These are phyloP conservation scores for Boletales sp. DNA, from an alignment of 768 basidiomycete genomes.

Conservation along the genomic window DNA sequence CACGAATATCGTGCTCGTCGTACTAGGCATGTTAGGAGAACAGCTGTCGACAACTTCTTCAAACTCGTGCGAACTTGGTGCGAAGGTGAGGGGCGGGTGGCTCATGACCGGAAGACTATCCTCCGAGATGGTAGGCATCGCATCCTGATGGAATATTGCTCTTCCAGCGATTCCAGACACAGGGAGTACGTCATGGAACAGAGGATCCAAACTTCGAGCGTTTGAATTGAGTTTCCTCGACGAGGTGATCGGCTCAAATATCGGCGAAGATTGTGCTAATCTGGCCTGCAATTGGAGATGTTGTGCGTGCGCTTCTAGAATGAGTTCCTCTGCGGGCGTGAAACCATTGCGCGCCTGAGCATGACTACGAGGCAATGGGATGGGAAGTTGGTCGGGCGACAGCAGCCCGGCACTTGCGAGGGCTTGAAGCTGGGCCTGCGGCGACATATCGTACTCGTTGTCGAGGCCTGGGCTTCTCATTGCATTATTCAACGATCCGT, in stretches of 20 bases:
- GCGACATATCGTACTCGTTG: constrained; percentile 15
- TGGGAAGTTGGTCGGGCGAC: constrained; percentile 8
- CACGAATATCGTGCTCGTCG: constrained; percentile 4
- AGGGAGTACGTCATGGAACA: neutral
- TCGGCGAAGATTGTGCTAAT: constrained; percentile 4
- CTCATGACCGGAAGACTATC: constrained; percentile 33
- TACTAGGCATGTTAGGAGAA: neutral
- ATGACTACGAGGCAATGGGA: constrained; percentile 20
- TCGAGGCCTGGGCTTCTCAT: constrained; percentile 13
- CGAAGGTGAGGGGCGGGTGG: constrained; percentile 5
- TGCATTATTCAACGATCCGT: constrained; percentile 10
- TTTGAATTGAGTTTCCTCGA: constrained; percentile 7
- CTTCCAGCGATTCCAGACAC: constrained; percentile 3
- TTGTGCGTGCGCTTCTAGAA: constrained; percentile 52
- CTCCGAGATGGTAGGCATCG: constrained; percentile 31
- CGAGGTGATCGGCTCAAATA: constrained; percentile 9
- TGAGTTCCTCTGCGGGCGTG: constrained; percentile 65
- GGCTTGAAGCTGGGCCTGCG: constrained; percentile 20
- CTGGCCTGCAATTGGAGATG: constrained; percentile 17
- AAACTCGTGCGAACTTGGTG: neutral
- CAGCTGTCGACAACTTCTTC: neutral
- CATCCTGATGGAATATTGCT: constrained; percentile 15
- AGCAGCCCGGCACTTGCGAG: constrained; percentile 18
- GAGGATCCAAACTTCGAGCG: constrained; percentile 4
- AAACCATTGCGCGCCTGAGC: constrained; percentile 50